A percentile compares a stretch with the other conserved stretches of the same genome.
These are phyloP conservation scores for Pseudogymnoascus verrucosus DNA, from an alignment of 2,329 filamentous ascomycete genomes.

Conservation along the genomic window DNA sequence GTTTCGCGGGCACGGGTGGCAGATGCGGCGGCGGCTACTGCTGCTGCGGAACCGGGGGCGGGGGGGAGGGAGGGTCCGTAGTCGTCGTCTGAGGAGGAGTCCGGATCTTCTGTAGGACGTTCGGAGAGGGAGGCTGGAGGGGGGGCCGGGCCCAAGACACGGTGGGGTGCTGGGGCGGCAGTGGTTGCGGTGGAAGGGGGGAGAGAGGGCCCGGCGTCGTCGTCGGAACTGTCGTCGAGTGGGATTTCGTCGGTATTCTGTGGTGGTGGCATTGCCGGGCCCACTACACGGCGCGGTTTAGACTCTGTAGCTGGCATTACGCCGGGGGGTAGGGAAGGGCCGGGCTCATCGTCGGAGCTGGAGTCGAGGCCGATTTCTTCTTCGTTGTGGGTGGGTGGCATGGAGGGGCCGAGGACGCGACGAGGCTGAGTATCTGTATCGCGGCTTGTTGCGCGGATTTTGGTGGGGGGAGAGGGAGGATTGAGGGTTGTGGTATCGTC, in stretches of 20 bases:
- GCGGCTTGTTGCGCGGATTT: conserved; percentile 29
- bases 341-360: conserved; percentile 36
- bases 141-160: conserved; percentile 36
- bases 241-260: neutral
- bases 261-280: conserved; percentile 10
- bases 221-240: conserved; percentile 12
- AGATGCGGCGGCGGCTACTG: conserved; percentile 9
- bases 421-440: conserved; percentile 8
- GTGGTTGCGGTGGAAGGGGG: conserved; percentile 4
- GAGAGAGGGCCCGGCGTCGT: conserved; percentile 16
- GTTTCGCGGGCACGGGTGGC: neutral
- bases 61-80: conserved; percentile 54
- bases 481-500: conserved; percentile 29
- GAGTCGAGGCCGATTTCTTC: conserved; percentile 41
- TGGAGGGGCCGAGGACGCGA: conserved; percentile 20
- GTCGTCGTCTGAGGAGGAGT: conserved; percentile 36
- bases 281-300: conserved; percentile 16
- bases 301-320: conserved; percentile 16
- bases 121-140: conserved; percentile 36
- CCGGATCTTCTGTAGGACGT: conserved; percentile 18
- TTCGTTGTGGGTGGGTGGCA: conserved; percentile 30
- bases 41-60: conserved; percentile 27
- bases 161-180: conserved; percentile 16
- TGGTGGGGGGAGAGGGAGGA: conserved; percentile 36
- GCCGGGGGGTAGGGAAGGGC: conserved; percentile 28